Base-by-base conservation (phyloP, 1,284 basidiomycete genomes). In the Lignosus rhinocerotis region DNA sequence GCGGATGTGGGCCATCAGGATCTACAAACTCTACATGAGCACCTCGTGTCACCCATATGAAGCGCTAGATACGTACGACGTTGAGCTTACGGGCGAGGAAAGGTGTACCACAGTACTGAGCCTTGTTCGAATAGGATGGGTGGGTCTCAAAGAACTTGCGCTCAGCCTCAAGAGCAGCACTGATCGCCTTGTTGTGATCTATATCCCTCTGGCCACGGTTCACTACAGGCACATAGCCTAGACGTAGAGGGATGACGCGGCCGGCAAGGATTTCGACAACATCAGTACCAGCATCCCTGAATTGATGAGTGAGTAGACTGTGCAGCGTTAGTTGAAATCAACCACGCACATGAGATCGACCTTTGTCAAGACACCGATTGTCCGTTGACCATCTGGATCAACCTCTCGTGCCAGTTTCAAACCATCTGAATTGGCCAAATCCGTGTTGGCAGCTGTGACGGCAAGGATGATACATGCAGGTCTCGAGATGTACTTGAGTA, bases 151-250 rank as follows among this genome's bases (percentile, higher is more conserved):
- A 99, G 82, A 92, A 99, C 61, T 88, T 84, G 60, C 90, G 87
- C 75, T 99, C 96, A 65, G 86, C 81, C 48, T 98, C 96, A 41
- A 99, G 80, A 8, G 96, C 96, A 48, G 83, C 82, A 38, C 78
- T 76, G 71, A 99, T 98, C 10, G 91, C 77, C 73, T 95, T 96
- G 65, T 87, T 87, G 43, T 81, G 79, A 65, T 99, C 96, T 66
- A 98, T 98, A 76, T 99, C 96, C 38, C 94, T 87, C 73, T 98
- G 96, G 44, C 96, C 96, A 75, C 96, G 89, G 76, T 99, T 99
- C 70, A 98, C 90, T 11, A 99, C 96, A 16, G 96, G 96, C 4
- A 98, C 96, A 71, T 98, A 99, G 51, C 96, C 96, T 46, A 99
- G 78, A 56, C 96, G 89, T 38, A 99, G 82, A 48, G 96, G 96